phyloP scores from a whole-genome alignment of 2,329 filamentous ascomycete genomes.

The Neonectria punicea region DNA sequence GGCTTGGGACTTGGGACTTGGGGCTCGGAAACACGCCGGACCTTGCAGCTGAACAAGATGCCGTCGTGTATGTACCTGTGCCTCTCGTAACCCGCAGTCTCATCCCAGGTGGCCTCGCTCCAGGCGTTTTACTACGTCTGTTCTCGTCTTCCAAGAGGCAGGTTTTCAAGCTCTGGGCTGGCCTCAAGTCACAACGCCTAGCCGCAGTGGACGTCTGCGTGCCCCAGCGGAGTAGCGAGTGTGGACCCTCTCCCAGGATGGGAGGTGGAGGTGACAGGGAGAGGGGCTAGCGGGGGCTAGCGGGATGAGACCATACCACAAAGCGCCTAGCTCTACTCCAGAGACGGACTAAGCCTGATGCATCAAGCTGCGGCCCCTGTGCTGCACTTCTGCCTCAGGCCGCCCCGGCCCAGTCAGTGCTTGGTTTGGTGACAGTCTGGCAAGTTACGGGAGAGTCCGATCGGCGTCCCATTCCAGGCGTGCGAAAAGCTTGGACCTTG shows the following conservation, averaged over 20 bases:
- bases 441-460: not conserved
- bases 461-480: constrained; percentile 24
- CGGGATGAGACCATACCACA: constrained; percentile 14
- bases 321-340: constrained; percentile 3
- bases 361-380: constrained; percentile 27
- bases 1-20: constrained; percentile 13
- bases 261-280: constrained; percentile 12
- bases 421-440: not conserved
- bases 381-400: constrained; percentile 33
- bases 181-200: constrained; percentile 11
- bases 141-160: constrained; percentile 12
- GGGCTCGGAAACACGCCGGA: not conserved
- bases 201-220: constrained; percentile 15
- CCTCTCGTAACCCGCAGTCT: not conserved
- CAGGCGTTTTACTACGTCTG: constrained; percentile 1
- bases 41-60: constrained; percentile 16
- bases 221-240: constrained; percentile 4
- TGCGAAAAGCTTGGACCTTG: constrained; percentile 4
- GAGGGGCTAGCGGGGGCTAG: not conserved
- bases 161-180: constrained; percentile 18
- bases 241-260: constrained; percentile 13
- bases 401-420: constrained; percentile 14
- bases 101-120: constrained; percentile 6
- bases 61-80: not conserved
- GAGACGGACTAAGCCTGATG: constrained; percentile 25